These are phyloP conservation scores for Silene noctiflora DNA, from an alignment of 179 eudicot species.

Conservation along the genomic window DNA sequence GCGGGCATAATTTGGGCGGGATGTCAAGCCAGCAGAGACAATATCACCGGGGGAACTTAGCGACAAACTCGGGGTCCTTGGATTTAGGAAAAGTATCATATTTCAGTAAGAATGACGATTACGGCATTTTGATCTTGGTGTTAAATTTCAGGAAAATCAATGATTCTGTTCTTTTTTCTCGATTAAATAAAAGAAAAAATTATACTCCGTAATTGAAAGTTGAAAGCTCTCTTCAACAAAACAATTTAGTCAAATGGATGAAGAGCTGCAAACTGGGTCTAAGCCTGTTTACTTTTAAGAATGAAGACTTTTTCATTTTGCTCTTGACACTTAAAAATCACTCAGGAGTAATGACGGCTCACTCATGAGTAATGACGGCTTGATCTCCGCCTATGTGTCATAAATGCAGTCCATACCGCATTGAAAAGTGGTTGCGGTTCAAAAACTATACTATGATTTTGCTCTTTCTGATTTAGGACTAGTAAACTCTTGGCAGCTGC, in stretches of 20 bases:
- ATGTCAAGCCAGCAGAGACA: neutral
- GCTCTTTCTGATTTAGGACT: neutral
- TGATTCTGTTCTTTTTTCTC: no score
- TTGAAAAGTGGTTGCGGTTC: neutral
- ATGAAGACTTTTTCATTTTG: no score
- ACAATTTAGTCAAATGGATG: neutral
- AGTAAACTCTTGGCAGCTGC: no score
- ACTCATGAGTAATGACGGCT: no score
- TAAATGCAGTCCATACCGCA: neutral
- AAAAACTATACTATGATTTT: neutral
- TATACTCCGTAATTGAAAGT: no score
- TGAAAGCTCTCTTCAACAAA: neutral
- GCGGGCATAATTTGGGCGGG: neutral
- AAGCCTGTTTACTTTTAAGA: neutral
- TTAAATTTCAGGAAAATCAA: no score
- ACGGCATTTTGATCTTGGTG: neutral
- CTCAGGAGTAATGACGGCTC: no score
- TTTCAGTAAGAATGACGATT: neutral
- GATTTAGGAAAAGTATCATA: neutral
- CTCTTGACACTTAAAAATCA: neutral
- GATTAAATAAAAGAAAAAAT: no score
- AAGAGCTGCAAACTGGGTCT: neutral
- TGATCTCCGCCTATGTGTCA: neutral
- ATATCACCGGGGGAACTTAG: neutral
- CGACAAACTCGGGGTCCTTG: neutral